Evolutionary conservation across 768 basidiomycete genomes (phyloP), one percentile per base, ranked within the genome.

Genomic region (Ramaria rubella): DNA sequence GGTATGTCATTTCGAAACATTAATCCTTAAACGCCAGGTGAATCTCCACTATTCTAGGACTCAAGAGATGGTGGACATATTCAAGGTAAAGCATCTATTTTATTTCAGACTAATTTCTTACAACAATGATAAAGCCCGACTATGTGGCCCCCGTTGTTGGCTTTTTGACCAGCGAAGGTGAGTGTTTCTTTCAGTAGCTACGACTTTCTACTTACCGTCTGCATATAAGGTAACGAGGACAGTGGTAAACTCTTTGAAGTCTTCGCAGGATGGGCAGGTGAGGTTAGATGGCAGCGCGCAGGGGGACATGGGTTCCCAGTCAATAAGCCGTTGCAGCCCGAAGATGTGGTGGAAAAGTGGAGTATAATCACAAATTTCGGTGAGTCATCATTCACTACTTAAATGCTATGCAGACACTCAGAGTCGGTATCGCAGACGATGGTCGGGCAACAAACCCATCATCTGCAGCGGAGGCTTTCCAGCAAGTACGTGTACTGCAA

Each of bases 111-210:
- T 12, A 2, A 26, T 45, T 5, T n/a, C 9, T 19, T 33, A 52
- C 29, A 7, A n/a, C 38, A 12, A 30, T 17, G 8, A 48, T 23
- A 2, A 63, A 89, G 84, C 93, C 95, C 40, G 92, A 96, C 64
- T 95, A 77, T 65, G 82, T 98, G 52, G 92, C 95, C 2, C 95
- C 96, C 9, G 67, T 98, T 44, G 93, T 96, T 26, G 94, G 93
- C 6, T 98, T 87, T 67, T 78, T 99, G 30, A 85, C 81, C 3
- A 92, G 90, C 66, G 81, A 84, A 70, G 81, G 80, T 82, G 57
- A 29, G 67, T n/a, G 19, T 14, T 21, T 24, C 17, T 15, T 27
- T 7, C 12, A 11, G 4, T 14, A 19, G 38, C 31, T 19, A 26
- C 33, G n/a, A 36, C 23, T 21, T 31, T 4, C 21, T 14, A 1